Evolutionary conservation across 2,329 filamentous ascomycete genomes (phyloP).

Genomic region (Aspergillus fumigatiaffinis): DNA sequence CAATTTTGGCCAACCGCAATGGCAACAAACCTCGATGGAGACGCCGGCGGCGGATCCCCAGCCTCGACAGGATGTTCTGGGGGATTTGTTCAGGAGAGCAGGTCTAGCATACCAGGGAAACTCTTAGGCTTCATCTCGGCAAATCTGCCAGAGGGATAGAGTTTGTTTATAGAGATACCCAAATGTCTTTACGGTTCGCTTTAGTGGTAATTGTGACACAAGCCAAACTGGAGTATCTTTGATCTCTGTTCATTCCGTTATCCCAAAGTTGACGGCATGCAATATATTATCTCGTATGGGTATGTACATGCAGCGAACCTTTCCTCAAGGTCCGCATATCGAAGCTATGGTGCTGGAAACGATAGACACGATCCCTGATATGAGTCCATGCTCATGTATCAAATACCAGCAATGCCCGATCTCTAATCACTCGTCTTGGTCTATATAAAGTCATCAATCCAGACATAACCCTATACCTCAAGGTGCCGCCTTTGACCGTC

Average conservation of each 20-base stretch:
- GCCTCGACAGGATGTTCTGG: slow-evolving; percentile 34
- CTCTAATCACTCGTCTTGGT: neutral
- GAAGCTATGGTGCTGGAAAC: neutral
- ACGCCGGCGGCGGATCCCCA: slow-evolving; percentile 15
- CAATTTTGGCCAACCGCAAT: slow-evolving; percentile 23
- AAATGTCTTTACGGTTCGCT: neutral
- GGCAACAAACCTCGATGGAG: slow-evolving; percentile 16
- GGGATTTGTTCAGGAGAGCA: slow-evolving; percentile 42
- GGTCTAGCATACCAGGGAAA: slow-evolving; percentile 32
- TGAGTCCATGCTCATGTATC: neutral
- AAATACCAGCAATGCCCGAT: neutral
- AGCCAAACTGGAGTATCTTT: neutral
- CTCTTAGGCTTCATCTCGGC: slow-evolving; percentile 1
- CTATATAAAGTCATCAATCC: neutral
- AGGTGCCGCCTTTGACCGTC: neutral
- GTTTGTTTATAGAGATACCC: slow-evolving; percentile 7
- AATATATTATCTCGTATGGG: neutral
- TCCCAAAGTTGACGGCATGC: neutral
- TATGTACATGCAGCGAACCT: neutral
- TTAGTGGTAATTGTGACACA: neutral
- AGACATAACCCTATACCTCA: neutral
- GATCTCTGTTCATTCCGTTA: neutral
- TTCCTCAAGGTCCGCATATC: neutral
- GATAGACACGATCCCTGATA: neutral
- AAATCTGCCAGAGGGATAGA: neutral